Conservation (phyloP, 208 protist species). For the Naegleria gruberi region DNA sequence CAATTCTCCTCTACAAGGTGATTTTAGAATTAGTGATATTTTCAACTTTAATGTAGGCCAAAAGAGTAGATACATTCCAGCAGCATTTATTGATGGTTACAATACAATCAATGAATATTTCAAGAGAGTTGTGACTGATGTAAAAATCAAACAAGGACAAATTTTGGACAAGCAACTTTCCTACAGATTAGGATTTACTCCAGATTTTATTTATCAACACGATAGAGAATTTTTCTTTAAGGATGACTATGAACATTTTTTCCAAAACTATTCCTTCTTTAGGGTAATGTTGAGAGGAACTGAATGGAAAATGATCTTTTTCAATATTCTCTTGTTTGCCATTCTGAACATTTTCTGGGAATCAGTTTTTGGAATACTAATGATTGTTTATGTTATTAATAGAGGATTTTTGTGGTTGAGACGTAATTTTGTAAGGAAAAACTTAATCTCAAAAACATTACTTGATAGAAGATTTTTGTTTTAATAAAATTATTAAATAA, state of each 20-base stretch:
- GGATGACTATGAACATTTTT: background rate
- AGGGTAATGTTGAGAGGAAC: background rate
- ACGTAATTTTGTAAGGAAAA: background rate
- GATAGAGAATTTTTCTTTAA: conserved; percentile 5
- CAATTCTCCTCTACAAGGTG: background rate
- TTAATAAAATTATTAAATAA: no score
- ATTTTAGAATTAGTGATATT: background rate
- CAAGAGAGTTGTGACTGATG: background rate
- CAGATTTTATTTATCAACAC: background rate
- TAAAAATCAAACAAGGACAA: conserved; percentile 8
- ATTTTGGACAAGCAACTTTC: background rate
- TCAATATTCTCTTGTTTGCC: background rate
- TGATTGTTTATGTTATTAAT: background rate
- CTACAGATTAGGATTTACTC: background rate
- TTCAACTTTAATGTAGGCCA: background rate
- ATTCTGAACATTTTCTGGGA: background rate
- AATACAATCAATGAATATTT: conserved; percentile 2
- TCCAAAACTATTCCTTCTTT: background rate
- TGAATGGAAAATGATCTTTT: background rate
- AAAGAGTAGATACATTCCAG: background rate
- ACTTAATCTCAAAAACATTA: background rate
- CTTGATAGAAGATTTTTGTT: conserved; percentile 16
- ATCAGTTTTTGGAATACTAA: background rate
- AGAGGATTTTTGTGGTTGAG: background rate
- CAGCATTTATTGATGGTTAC: background rate